A percentile compares a stretch with the other conserved stretches of the same genome.
Evolutionary conservation across 306 rosid species (phyloP).

Genomic region (Prunus davidiana): DNA sequence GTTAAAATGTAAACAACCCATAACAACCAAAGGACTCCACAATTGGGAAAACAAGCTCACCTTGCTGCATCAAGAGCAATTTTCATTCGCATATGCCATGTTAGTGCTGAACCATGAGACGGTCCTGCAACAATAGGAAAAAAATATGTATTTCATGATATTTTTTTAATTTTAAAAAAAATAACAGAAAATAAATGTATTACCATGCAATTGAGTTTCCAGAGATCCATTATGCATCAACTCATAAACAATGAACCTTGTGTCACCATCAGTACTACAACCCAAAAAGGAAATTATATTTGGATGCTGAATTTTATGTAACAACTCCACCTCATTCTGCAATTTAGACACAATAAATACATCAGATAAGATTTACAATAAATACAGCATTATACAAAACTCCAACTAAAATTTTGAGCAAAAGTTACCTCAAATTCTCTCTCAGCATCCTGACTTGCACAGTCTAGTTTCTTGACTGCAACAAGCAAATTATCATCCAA

Average conservation of each 20-base stretch:
- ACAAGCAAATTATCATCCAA: conserved; percentile 63
- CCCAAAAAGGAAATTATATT: conserved; percentile 73
- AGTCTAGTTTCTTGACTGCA: conserved; percentile 77
- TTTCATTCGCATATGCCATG: conserved; percentile 94
- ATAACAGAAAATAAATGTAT: conserved; percentile 18
- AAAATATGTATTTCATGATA: background rate
- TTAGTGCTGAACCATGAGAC: conserved; percentile 72
- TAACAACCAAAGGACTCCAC: background rate
- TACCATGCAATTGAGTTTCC: conserved; percentile 86
- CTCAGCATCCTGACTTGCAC: conserved; percentile 54
- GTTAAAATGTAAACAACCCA: conserved; percentile 18
- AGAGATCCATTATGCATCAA: conserved; percentile 88
- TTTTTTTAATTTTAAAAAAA: background rate
- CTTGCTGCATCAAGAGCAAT: conserved; percentile 93
- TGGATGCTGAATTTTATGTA: conserved; percentile 75
- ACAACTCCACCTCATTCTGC: conserved; percentile 85
- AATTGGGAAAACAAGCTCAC: conserved; percentile 32
- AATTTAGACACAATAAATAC: conserved; percentile 22
- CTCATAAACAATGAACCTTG: conserved; percentile 68
- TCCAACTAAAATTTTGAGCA: background rate
- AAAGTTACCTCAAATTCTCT: conserved; percentile 73
- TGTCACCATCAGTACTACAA: conserved; percentile 51
- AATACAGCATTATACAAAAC: background rate
- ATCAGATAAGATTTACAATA: background rate
- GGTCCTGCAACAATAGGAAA: conserved; percentile 45